Percentiles rank a stretch among this genome's conserved stretches.
These are phyloP conservation scores for Alternaria sp. DNA, from an alignment of 2,329 filamentous ascomycete species.

Conservation along the genomic window DNA sequence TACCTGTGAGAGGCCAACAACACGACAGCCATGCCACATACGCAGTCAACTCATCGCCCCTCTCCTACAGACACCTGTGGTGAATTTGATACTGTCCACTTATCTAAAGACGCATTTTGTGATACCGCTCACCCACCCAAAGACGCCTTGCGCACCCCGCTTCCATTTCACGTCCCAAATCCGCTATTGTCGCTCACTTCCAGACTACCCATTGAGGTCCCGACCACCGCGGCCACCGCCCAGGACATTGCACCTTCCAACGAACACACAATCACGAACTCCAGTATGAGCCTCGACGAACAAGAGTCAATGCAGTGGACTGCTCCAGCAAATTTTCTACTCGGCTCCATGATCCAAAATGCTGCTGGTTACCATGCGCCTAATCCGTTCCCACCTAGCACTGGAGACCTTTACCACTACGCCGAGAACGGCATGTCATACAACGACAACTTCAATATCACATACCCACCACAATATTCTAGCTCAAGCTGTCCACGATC, in stretches of 20 bases:
- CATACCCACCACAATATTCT: constrained; percentile 25
- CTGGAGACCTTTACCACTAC: constrained; percentile 26
- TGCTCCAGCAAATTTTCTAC: constrained; percentile 19
- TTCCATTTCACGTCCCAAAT: constrained; percentile 24
- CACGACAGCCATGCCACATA: constrained; percentile 43
- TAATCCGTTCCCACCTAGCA: constrained; percentile 14
- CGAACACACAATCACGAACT: constrained; percentile 7
- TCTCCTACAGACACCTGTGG: constrained; percentile 31
- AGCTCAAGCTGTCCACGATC: constrained; percentile 34
- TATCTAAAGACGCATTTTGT: constrained; percentile 28
- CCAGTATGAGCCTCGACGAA: constrained; percentile 26
- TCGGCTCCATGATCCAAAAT: constrained; percentile 21
- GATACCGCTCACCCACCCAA: constrained; percentile 26
- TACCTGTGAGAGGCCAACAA: constrained; percentile 34
- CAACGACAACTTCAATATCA: constrained; percentile 32
- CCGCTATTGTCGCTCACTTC: constrained; percentile 23
- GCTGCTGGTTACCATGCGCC: constrained; percentile 21
- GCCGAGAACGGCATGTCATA: constrained; percentile 31
- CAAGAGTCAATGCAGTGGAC: constrained; percentile 34
- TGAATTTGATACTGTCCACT: constrained; percentile 24
- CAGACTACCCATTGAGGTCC: constrained; percentile 17
- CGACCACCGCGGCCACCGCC: constrained; percentile 25
- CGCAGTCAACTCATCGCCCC: constrained; percentile 37
- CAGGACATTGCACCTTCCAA: constrained; percentile 18
- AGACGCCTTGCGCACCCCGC: constrained; percentile 26